Base-by-base conservation (phyloP, 768 basidiomycete species). In the Boletus bicolor region DNA sequence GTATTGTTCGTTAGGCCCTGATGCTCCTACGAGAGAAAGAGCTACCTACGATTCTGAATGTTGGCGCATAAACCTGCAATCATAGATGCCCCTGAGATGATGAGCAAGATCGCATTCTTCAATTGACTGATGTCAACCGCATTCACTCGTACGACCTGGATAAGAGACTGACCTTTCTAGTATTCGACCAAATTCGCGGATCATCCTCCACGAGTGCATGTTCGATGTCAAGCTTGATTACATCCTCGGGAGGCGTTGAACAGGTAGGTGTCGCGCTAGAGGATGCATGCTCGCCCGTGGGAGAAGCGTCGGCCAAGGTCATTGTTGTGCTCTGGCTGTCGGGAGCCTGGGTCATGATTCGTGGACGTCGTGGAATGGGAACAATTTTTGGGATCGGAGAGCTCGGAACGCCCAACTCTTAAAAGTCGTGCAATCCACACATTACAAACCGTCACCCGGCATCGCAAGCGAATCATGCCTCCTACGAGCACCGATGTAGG, bases 141-240 rank as follows among this genome's bases (percentile, higher is more conserved):
- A 15, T 14, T 43, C 32, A 7, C 7, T 24, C 24, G 5, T n/a
- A 32, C 15, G 19, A 2, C 15, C 5, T 7, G 35, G 15, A 30
- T 26, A 30, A 21, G 9, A 49, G 26, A 49, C 57, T 14, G 19
- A 84, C 86, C 77, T 88, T 88, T 59, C 79, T 76, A 26, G 77
- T 49, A 41, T 67, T 58, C 7, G 82, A 79, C 86, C 86, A 88
- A 53, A 65, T 62, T 38, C 86, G 78, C 1, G 86, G 86, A 68
- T 88, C 86, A 59, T 88, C 78, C 10, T 74, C 69, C 12, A 88
- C 85, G n/a, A 55, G 21, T 7, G 64, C 68, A 51, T 76, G 76
- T 51, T 76, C 76, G 19, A 76, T 75, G 42, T 76, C 76, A 21
- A 50, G 57, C 44, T 63, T 58, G 36, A 41, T 24, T 12, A 41